These are phyloP conservation scores for Durotheca rogersii DNA, from an alignment of 495 filamentous ascomycete genomes.

Conservation along the genomic window DNA sequence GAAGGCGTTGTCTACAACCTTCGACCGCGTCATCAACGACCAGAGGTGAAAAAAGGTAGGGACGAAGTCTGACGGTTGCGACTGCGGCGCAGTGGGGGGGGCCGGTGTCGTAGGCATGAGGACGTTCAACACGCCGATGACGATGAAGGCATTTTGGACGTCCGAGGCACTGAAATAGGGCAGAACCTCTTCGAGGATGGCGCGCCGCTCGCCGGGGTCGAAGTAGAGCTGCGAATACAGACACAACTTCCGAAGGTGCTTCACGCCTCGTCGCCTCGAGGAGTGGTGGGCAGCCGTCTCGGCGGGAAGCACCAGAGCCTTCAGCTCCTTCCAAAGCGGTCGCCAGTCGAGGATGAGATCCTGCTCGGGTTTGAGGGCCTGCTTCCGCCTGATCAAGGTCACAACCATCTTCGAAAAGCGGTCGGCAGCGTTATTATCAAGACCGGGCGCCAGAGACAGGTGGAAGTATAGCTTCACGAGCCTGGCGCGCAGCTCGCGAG, in stretches of 20 bases:
- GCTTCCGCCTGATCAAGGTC: slow-evolving; percentile 88
- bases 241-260: slow-evolving; percentile 76
- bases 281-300: slow-evolving; percentile 62
- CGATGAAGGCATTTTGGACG: slow-evolving; percentile 83
- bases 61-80: slow-evolving; percentile 77
- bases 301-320: slow-evolving; percentile 79
- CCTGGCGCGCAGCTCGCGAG: slow-evolving; percentile 73
- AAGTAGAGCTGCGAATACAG: slow-evolving; percentile 89
- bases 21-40: slow-evolving; percentile 89
- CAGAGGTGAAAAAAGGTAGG: slow-evolving; percentile 95
- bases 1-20: slow-evolving; percentile 80
- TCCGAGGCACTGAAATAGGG: slow-evolving; percentile 96
- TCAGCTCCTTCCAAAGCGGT: slow-evolving; percentile 88
- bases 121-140: slow-evolving; percentile 79
- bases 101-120: slow-evolving; percentile 83
- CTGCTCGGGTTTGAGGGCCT: slow-evolving; percentile 85
- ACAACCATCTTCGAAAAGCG: slow-evolving; percentile 97
- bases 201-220: slow-evolving; percentile 79
- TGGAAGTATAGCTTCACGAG: slow-evolving; percentile 93
- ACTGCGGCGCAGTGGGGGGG: slow-evolving; percentile 66
- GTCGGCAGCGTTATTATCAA: slow-evolving; percentile 79
- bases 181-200: slow-evolving; percentile 89
- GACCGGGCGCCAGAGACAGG: slow-evolving; percentile 83
- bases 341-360: slow-evolving; percentile 92
- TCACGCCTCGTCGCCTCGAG: slow-evolving; percentile 45